phyloP scores from a whole-genome alignment of 345 rosid species.

The Murraya paniculata region DNA sequence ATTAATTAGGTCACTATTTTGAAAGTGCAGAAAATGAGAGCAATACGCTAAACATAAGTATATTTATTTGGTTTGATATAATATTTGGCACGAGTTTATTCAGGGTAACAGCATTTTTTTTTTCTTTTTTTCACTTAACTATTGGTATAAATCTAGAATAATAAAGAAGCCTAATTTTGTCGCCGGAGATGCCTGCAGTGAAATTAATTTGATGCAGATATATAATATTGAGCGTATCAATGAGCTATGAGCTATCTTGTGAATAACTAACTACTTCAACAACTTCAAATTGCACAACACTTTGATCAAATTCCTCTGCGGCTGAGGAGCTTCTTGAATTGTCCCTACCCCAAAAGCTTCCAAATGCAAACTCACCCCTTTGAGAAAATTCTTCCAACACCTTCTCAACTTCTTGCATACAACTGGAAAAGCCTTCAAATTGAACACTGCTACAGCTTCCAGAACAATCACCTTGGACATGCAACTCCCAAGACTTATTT shows the following conservation, averaged over 20 bases:
- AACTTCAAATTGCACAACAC: slow-evolving; percentile 38
- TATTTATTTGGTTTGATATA: too few species aligned
- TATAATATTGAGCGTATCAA: too few species aligned
- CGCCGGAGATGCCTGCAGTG: background rate
- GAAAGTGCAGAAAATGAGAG: too few species aligned
- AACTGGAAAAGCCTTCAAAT: slow-evolving; percentile 21
- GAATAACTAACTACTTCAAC: slow-evolving; percentile 31
- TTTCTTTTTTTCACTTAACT: too few species aligned
- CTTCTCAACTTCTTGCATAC: slow-evolving; percentile 58
- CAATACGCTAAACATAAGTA: too few species aligned
- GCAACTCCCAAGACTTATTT: slow-evolving; percentile 11
- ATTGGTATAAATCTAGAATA: too few species aligned
- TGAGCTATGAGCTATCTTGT: background rate
- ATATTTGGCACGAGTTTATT: too few species aligned
- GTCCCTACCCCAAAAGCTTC: slow-evolving; percentile 82
- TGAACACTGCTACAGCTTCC: slow-evolving; percentile 10
- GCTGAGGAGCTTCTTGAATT: slow-evolving; percentile 25
- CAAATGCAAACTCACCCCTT: slow-evolving; percentile 79
- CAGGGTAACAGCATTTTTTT: too few species aligned
- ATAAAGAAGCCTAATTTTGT: too few species aligned
- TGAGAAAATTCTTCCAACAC: slow-evolving; percentile 47
- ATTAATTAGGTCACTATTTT: too few species aligned
- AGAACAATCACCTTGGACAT: background rate
- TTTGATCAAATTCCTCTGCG: slow-evolving; percentile 24
- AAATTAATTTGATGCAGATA: background rate